Evolutionary conservation across 2,329 filamentous ascomycete species (phyloP), one percentile per base, ranked within the genome.

Genomic region (Epichloe gansuensis): DNA sequence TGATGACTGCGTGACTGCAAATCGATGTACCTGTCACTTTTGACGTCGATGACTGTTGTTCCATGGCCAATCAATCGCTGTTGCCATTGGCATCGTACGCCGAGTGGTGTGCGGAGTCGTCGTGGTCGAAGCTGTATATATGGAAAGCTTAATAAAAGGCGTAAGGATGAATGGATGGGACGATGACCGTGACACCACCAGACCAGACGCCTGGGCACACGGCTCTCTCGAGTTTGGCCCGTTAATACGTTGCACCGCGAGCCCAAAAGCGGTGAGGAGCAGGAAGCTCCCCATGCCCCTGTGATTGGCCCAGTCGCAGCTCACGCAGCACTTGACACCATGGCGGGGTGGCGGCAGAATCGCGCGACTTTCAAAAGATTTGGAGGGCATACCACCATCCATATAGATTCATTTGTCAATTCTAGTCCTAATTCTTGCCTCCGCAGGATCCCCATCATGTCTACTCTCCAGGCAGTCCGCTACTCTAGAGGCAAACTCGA

Each of bases 401-500:
- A 21, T 17, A 23, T 43, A n/a, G 21, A 9, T 21, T 44, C 42
- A 44, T 44, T 44, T 38, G 9, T 21, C 15, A 2, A 25, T 39
- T 25, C 12, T 31, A 2, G 21, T 7, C 17, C 17, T 17, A 1
- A 44, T 11, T 12, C 13, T 25, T 12, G 15, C 8, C 23, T 44
- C 21, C 12, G 35, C 35, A 37, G 5, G 9, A n/a, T 34, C 21
- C 15, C 11, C 15, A 39, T 23, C 17, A 79, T 79, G 77, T 74
- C 76, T n/a, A 71, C 70, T 25, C 80, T 93, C 46, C 78, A 91
- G 70, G 87, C 88, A 11, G 88, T 93, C 69, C 83, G 83, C 60
- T 93, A 91, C 68, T 72, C 75, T 52, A 77, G 82, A 50, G 86
- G 86, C 59, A 78, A 78, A 66, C 75, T 93, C 54, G 76, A 87